phyloP scores from a whole-genome alignment of 116 monocot genomes.

The Iris pallida region DNA sequence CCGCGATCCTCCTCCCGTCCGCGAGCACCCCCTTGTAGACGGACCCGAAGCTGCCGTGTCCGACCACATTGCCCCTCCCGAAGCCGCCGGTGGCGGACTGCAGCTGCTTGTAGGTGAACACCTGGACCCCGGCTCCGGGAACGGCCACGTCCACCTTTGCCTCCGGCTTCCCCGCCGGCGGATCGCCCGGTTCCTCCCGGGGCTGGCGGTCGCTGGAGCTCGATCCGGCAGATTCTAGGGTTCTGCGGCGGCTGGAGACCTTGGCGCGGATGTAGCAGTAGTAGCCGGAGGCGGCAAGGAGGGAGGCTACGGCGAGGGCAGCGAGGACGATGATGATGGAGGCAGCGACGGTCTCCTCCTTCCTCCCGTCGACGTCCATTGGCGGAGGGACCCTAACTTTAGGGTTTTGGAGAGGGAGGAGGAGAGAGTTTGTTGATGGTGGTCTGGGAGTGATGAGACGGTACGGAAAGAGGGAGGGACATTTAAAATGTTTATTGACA shows the following conservation, averaged over 20 bases:
- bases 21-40: conserved; percentile 73
- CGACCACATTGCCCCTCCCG: conserved; percentile 64
- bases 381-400: conserved; percentile 19
- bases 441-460: neutral
- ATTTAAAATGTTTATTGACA: neutral
- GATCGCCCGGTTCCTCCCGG: conserved; percentile 2
- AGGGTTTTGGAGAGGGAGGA: neutral
- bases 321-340: conserved; percentile 75
- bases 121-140: conserved; percentile 48
- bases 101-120: conserved; percentile 84
- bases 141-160: conserved; percentile 14
- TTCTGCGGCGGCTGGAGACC: conserved; percentile 60
- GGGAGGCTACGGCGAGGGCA: conserved; percentile 59
- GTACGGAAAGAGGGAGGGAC: neutral
- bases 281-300: conserved; percentile 77
- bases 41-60: conserved; percentile 91
- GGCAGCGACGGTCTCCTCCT: conserved; percentile 39
- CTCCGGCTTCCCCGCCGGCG: neutral
- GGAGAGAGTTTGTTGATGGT: neutral
- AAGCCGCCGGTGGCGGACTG: conserved; percentile 82
- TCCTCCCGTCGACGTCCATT: conserved; percentile 30
- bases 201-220: conserved; percentile 10
- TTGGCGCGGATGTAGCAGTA: conserved; percentile 92
- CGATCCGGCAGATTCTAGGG: conserved; percentile 23
- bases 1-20: conserved; percentile 85